Conservation (phyloP, 805 yeast species). For the Pichia paraexigua region DNA sequence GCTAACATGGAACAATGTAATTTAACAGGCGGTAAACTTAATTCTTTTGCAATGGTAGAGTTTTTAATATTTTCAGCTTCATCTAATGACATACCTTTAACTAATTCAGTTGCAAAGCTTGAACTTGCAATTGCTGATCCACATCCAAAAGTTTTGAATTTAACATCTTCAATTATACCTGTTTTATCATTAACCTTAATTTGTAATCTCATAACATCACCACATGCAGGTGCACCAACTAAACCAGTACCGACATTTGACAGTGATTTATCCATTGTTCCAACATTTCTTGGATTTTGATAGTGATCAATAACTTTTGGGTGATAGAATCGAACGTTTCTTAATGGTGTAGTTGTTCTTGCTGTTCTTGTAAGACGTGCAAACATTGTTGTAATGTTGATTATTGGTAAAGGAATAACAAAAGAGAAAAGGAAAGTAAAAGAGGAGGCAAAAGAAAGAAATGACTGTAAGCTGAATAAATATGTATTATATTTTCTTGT, state of each 20-base stretch:
- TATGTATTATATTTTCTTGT: neutral
- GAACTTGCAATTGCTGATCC: constrained; percentile 97
- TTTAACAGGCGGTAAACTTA: constrained; percentile 93
- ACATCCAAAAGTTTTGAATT: constrained; percentile 98
- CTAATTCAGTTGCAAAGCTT: constrained; percentile 90
- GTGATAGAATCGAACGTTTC: constrained; percentile 48
- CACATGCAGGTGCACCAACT: constrained; percentile 99
- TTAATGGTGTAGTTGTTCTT: neutral
- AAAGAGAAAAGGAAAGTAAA: neutral
- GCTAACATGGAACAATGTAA: constrained; percentile 98
- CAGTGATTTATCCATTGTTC: constrained; percentile 74
- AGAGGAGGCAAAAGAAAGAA: neutral
- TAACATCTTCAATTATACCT: constrained; percentile 89
- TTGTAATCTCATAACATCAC: constrained; percentile 97
- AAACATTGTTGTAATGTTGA: neutral
- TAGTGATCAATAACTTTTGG: constrained; percentile 94
- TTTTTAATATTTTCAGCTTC: constrained; percentile 92
- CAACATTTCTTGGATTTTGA: constrained; percentile 94
- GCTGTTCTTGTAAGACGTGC: neutral
- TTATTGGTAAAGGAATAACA: no score
- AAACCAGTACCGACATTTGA: constrained; percentile 88
- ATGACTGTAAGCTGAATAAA: neutral
- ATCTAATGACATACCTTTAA: constrained; percentile 88
- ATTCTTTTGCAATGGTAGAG: constrained; percentile 89
- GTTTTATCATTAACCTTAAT: constrained; percentile 86